A percentile compares a stretch with the other conserved stretches of the same genome.
phyloP scores from a whole-genome alignment of 2,329 filamentous ascomycete species.

The Chalaropsis ovoidea region DNA sequence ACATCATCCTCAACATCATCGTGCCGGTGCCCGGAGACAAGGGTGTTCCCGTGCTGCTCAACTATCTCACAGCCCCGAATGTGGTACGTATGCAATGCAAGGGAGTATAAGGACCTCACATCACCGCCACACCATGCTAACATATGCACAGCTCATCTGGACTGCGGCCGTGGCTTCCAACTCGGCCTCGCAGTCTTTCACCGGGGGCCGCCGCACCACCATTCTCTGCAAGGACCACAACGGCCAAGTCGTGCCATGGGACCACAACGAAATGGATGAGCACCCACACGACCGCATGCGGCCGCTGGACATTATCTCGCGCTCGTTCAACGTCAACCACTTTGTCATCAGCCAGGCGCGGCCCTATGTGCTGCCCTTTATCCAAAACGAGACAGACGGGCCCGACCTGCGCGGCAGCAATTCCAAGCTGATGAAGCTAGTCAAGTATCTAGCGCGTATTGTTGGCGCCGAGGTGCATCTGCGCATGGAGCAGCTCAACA shows the following conservation, averaged over 20 bases:
- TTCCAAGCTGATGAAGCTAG: constrained; percentile 48
- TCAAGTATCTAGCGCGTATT: constrained; percentile 53
- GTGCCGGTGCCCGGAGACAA: constrained; percentile 64
- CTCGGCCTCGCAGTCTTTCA: constrained; percentile 53
- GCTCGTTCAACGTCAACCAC: constrained; percentile 85
- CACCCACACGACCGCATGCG: constrained; percentile 25
- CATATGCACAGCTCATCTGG: constrained; percentile 56
- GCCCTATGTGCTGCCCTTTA: constrained; percentile 78
- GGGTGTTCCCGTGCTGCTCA: constrained; percentile 74
- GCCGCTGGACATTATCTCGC: constrained; percentile 23
- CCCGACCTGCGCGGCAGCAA: constrained; percentile 52
- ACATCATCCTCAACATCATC: constrained; percentile 83
- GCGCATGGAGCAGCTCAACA: constrained; percentile 69
- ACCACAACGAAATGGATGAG: constrained; percentile 24
- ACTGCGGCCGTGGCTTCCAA: constrained; percentile 70
- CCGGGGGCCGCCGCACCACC: constrained; percentile 51
- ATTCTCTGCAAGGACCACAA: constrained; percentile 70
- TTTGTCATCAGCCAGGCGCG: constrained; percentile 89
- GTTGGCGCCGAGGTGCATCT: constrained; percentile 69
- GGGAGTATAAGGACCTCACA: background rate
- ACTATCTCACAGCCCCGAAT: constrained; percentile 87
- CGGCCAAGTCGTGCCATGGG: constrained; percentile 64
- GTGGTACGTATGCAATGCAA: constrained; percentile 52
- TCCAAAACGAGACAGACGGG: constrained; percentile 70
- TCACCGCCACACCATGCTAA: background rate